A percentile compares a stretch with the other conserved stretches of the same genome.
phyloP scores from a whole-genome alignment of 2,329 filamentous ascomycete species.

The Paramyrothecium roridum region DNA sequence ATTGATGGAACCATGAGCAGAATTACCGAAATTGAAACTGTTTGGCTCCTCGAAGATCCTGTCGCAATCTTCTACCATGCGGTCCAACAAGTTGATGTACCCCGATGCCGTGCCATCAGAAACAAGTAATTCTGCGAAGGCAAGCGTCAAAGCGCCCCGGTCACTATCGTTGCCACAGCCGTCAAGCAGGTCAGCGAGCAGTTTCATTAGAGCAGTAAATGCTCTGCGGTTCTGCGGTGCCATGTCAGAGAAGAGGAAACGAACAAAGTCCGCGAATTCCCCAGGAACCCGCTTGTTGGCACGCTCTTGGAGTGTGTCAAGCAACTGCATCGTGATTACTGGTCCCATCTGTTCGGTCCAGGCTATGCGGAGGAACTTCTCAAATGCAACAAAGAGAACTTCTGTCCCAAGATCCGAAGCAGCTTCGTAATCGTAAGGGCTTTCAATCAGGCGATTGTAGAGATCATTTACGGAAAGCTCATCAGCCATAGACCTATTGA shows the following conservation, averaged over 20 bases:
- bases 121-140: constrained; percentile 84
- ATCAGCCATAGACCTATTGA: constrained; percentile 68
- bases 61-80: constrained; percentile 85
- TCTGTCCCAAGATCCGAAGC: constrained; percentile 76
- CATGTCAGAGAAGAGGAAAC: constrained; percentile 62
- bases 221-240: constrained; percentile 71
- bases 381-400: constrained; percentile 85
- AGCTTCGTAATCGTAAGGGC: constrained; percentile 72
- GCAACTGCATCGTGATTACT: constrained; percentile 68
- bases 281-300: constrained; percentile 64
- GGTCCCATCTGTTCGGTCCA: constrained; percentile 89
- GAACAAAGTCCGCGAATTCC: constrained; percentile 70
- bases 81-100: constrained; percentile 85
- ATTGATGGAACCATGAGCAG: constrained; percentile 56
- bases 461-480: constrained; percentile 82
- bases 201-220: constrained; percentile 77
- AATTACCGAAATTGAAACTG: constrained; percentile 32
- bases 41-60: constrained; percentile 73
- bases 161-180: constrained; percentile 90
- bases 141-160: constrained; percentile 79
- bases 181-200: constrained; percentile 83
- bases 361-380: constrained; percentile 84
- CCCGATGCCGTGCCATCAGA: constrained; percentile 73
- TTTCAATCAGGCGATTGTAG: constrained; percentile 84
- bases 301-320: constrained; percentile 71